Percentiles rank a stretch among this genome's conserved stretches.
phyloP scores from a whole-genome alignment of 768 basidiomycete species.

The Lactifluus pinguis region DNA sequence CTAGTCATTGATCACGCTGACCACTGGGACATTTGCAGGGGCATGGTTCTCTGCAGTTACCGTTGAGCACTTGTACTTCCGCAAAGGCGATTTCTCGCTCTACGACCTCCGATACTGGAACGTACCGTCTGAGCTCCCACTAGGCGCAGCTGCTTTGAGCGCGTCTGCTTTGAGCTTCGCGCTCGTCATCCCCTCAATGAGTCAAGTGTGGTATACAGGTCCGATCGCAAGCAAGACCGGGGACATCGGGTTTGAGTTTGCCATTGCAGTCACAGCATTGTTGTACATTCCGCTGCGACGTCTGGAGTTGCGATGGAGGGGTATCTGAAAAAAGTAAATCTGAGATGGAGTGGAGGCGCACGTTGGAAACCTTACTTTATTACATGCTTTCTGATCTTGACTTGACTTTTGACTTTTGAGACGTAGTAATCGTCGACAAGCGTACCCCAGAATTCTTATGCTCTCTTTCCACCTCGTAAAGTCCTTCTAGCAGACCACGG shows the following conservation, averaged over 20 bases:
- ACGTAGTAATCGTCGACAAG: too few species aligned
- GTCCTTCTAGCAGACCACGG: too few species aligned
- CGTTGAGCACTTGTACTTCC: slow-evolving; percentile 60
- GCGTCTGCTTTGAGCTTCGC: slow-evolving; percentile 44
- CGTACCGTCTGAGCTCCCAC: slow-evolving; percentile 42
- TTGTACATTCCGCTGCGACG: slow-evolving; percentile 47
- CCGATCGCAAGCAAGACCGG: slow-evolving; percentile 57
- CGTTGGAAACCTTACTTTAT: neutral
- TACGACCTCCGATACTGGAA: slow-evolving; percentile 53
- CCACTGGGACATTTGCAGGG: slow-evolving; percentile 36
- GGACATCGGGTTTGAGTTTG: slow-evolving; percentile 64
- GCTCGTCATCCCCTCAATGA: slow-evolving; percentile 57
- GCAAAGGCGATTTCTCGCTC: slow-evolving; percentile 35
- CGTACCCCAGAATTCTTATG: too few species aligned
- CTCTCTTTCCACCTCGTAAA: too few species aligned
- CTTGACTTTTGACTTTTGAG: too few species aligned
- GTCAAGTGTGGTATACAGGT: slow-evolving; percentile 62
- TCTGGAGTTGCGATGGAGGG: slow-evolving; percentile 22
- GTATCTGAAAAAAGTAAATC: neutral
- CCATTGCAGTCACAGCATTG: slow-evolving; percentile 38
- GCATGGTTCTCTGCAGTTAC: slow-evolving; percentile 53
- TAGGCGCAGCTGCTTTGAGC: slow-evolving; percentile 50
- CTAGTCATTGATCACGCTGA: slow-evolving; percentile 29
- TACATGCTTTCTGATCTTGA: too few species aligned
- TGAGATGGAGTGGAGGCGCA: neutral